Evolutionary conservation across 2,329 filamentous ascomycete genomes (phyloP).

Genomic region (Capronia epimyces): DNA sequence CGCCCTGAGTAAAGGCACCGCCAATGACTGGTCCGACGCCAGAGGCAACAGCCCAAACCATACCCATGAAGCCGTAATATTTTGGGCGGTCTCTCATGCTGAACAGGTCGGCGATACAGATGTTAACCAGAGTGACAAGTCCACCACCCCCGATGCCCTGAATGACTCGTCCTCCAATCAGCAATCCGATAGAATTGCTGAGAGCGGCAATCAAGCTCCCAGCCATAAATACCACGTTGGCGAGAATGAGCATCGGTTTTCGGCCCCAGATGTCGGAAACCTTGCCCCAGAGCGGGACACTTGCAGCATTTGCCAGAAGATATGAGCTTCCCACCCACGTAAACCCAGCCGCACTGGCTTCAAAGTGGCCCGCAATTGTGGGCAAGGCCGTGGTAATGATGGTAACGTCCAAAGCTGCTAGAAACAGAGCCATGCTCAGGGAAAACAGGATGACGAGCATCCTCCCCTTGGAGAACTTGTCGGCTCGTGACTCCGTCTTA

Average conservation of each 20-base stretch:
- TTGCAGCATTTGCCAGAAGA: slow-evolving; percentile 43
- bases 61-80: slow-evolving; percentile 59
- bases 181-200: slow-evolving; percentile 55
- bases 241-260: slow-evolving; percentile 56
- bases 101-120: slow-evolving; percentile 60
- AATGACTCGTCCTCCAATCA: slow-evolving; percentile 56
- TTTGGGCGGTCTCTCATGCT: slow-evolving; percentile 54
- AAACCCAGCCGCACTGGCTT: slow-evolving; percentile 42
- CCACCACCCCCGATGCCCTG: slow-evolving; percentile 62
- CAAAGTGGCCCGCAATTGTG: slow-evolving; percentile 40
- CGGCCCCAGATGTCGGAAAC: slow-evolving; percentile 63
- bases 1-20: slow-evolving; percentile 40
- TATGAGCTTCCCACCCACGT: slow-evolving; percentile 47
- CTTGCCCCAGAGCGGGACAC: slow-evolving; percentile 58
- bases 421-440: slow-evolving; percentile 51
- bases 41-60: slow-evolving; percentile 57
- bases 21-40: slow-evolving; percentile 49
- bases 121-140: slow-evolving; percentile 59
- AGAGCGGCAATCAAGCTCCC: slow-evolving; percentile 58
- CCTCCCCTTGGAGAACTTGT: slow-evolving; percentile 38
- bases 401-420: slow-evolving; percentile 56
- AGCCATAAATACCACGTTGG: slow-evolving; percentile 58
- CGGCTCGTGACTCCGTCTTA: slow-evolving; percentile 33
- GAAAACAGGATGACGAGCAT: slow-evolving; percentile 40
- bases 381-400: slow-evolving; percentile 44